Percentiles rank a stretch among this genome's conserved stretches.
Conservation (phyloP, 768 basidiomycete genomes). For the Amanita molliuscula region DNA sequence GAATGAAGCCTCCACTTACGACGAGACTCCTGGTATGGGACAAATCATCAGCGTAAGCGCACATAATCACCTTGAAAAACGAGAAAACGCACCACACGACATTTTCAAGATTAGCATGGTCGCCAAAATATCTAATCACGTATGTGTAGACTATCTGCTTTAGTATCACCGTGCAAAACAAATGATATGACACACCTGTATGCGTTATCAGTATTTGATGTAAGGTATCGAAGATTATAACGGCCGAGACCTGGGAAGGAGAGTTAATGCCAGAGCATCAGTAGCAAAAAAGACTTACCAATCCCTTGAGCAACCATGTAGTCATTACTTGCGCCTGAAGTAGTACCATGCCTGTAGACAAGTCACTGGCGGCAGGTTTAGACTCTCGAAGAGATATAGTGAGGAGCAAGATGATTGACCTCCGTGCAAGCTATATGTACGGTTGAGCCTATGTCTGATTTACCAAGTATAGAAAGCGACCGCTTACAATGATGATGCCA, state of each 20-base stretch:
- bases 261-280: background rate
- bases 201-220: constrained; percentile 48
- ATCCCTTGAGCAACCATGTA: constrained; percentile 32
- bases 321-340: constrained; percentile 38
- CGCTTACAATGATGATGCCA: constrained; percentile 37
- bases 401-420: constrained; percentile 20
- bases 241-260: constrained; percentile 31
- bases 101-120: constrained; percentile 14
- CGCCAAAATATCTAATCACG: constrained; percentile 29
- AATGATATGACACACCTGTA: constrained; percentile 20
- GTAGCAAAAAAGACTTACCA: constrained; percentile 23
- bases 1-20: constrained; percentile 13
- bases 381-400: background rate
- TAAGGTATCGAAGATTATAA: constrained; percentile 38
- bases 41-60: background rate
- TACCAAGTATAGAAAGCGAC: background rate
- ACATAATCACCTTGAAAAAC: background rate
- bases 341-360: constrained; percentile 48
- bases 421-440: constrained; percentile 33
- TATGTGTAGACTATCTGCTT: constrained; percentile 34
- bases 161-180: background rate
- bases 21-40: constrained; percentile 21
- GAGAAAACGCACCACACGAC: constrained; percentile 35
- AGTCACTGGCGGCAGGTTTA: constrained; percentile 26
- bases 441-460: background rate